Conservation (phyloP, 2,329 filamentous ascomycete genomes). For the Sporothrix pallida region DNA sequence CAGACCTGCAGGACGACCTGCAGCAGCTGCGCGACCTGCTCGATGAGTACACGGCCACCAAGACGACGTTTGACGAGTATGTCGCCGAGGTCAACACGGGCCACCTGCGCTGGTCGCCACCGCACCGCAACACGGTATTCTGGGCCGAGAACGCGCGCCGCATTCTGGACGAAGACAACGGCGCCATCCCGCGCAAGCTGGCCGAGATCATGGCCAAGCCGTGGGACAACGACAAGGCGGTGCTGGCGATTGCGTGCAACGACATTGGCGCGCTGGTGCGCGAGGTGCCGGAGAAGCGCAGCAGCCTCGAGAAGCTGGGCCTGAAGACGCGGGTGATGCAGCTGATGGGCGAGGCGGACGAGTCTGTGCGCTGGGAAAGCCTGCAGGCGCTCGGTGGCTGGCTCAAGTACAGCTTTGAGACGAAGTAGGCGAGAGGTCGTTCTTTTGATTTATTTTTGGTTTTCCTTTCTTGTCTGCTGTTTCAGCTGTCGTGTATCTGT, state of each 20-base stretch:
- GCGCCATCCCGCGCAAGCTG: slow-evolving; percentile 76
- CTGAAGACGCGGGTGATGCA: slow-evolving; percentile 90
- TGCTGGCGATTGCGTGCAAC: slow-evolving; percentile 90
- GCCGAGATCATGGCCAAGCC: slow-evolving; percentile 78
- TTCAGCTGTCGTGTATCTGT: not conserved
- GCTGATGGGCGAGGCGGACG: slow-evolving; percentile 87
- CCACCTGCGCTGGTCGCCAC: slow-evolving; percentile 90
- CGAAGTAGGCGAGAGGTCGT: slow-evolving; percentile 37
- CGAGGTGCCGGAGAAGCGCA: slow-evolving; percentile 83
- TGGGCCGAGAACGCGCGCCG: slow-evolving; percentile 90
- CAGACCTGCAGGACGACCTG: slow-evolving; percentile 68
- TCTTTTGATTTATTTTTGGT: not conserved
- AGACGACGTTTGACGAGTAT: slow-evolving; percentile 86
- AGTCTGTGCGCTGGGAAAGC: slow-evolving; percentile 91
- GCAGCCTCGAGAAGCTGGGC: slow-evolving; percentile 79
- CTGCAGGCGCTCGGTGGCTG: slow-evolving; percentile 76
- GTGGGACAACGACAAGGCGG: slow-evolving; percentile 83
- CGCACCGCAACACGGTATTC: slow-evolving; percentile 83
- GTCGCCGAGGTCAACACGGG: slow-evolving; percentile 84
- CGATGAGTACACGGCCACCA: slow-evolving; percentile 71
- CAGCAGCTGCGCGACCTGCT: slow-evolving; percentile 65
- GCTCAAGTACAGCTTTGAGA: slow-evolving; percentile 69
- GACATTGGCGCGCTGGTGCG: slow-evolving; percentile 88
- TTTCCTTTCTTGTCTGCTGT: not conserved
- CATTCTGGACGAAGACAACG: slow-evolving; percentile 83